These are phyloP conservation scores for Trichoderma sp. DNA, from an alignment of 2,329 filamentous ascomycete species.

Conservation along the genomic window DNA sequence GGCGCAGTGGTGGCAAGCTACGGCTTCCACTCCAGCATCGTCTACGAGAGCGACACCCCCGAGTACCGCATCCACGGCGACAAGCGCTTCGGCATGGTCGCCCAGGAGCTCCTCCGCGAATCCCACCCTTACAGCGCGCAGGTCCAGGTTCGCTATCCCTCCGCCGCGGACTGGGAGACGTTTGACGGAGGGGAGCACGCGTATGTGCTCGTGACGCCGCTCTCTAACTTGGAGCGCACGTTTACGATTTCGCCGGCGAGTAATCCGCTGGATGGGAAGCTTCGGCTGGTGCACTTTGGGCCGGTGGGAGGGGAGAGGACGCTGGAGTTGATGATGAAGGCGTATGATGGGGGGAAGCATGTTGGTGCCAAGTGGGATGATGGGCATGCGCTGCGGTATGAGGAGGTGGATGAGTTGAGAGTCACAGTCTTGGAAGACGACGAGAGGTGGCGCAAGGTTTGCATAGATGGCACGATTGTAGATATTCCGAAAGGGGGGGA, in stretches of 20 bases:
- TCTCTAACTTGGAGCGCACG: slow-evolving; percentile 77
- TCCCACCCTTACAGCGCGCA: slow-evolving; percentile 54
- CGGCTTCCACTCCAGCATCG: slow-evolving; percentile 84
- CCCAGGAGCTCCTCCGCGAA: slow-evolving; percentile 67
- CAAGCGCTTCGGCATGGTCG: slow-evolving; percentile 83
- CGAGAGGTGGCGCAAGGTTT: slow-evolving; percentile 79
- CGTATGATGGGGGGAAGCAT: slow-evolving; percentile 61
- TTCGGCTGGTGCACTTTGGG: slow-evolving; percentile 77
- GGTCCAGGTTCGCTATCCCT: slow-evolving; percentile 42
- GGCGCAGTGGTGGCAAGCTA: slow-evolving; percentile 88
- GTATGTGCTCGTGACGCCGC: slow-evolving; percentile 75
- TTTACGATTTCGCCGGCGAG: slow-evolving; percentile 81
- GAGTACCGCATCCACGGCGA: slow-evolving; percentile 77
- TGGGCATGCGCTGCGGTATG: slow-evolving; percentile 69
- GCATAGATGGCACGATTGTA: slow-evolving; percentile 89
- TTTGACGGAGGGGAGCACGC: slow-evolving; percentile 58
- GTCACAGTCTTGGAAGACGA: slow-evolving; percentile 70
- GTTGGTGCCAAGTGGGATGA: slow-evolving; percentile 54
- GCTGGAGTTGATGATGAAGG: slow-evolving; percentile 75
- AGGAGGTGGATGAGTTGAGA: slow-evolving; percentile 65
- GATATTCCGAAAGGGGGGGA: slow-evolving; percentile 69
- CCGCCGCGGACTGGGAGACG: slow-evolving; percentile 26
- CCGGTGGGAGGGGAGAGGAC: slow-evolving; percentile 64
- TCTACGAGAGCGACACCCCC: slow-evolving; percentile 86
- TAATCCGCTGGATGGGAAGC: slow-evolving; percentile 67